A percentile compares a stretch with the other conserved stretches of the same genome.
Evolutionary conservation across 148 eudicot species (phyloP).

Genomic region (Mesembryanthemum crystallinum): DNA sequence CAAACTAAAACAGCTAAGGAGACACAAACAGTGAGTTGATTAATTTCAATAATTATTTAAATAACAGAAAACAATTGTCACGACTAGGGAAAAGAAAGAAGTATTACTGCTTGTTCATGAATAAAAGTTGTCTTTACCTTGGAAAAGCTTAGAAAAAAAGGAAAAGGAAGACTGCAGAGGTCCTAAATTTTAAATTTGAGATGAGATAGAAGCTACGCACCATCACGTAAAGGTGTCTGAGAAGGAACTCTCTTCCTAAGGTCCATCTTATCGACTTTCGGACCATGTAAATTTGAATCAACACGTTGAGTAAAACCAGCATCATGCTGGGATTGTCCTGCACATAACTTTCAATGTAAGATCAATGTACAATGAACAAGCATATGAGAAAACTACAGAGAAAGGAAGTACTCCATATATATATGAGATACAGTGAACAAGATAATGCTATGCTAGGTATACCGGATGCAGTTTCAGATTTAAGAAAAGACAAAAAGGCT

Average conservation of each 20-base stretch:
- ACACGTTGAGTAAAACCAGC: conserved; percentile 25
- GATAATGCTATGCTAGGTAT: background rate
- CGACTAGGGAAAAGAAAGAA: background rate
- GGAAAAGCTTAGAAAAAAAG: background rate
- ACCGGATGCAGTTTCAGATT: background rate
- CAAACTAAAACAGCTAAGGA: background rate
- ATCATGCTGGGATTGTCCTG: conserved; percentile 35
- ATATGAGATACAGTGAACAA: background rate
- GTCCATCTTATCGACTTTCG: conserved; percentile 4
- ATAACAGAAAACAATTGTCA: background rate
- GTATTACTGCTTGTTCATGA: background rate
- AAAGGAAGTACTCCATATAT: conserved; percentile 1
- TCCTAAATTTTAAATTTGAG: background rate
- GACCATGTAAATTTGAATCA: conserved; percentile 22
- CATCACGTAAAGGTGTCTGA: conserved; percentile 53
- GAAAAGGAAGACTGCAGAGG: background rate
- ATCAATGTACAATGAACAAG: background rate
- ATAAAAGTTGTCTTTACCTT: background rate
- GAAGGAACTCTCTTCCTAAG: conserved; percentile 14
- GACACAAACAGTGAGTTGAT: too few relatives aligned
- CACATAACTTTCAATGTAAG: conserved; percentile 15
- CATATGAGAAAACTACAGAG: background rate
- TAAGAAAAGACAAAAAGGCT: background rate
- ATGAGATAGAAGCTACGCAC: conserved; percentile 37
- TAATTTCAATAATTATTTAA: conserved; percentile 39